These are phyloP conservation scores for Tylopilus sp. DNA, from an alignment of 768 basidiomycete species.

Conservation along the genomic window DNA sequence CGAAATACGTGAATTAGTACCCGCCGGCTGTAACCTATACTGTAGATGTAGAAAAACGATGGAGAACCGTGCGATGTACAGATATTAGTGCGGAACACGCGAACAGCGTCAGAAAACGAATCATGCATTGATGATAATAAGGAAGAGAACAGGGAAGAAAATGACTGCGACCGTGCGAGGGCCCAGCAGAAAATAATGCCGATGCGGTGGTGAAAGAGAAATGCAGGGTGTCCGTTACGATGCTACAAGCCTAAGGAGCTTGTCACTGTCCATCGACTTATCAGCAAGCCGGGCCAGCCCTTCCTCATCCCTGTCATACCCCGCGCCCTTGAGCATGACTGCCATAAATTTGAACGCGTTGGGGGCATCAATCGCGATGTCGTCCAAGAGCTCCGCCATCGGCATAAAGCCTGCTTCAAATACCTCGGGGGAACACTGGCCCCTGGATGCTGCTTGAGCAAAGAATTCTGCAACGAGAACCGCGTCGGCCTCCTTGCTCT, in stretches of 20 bases:
- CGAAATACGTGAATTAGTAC: conserved; percentile 19
- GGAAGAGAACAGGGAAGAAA: background rate
- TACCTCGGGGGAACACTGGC: conserved; percentile 50
- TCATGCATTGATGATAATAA: conserved; percentile 6
- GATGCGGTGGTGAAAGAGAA: conserved; percentile 6
- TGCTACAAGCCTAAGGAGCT: conserved; percentile 56
- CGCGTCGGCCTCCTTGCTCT: conserved; percentile 80
- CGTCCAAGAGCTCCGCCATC: conserved; percentile 77
- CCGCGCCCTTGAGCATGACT: conserved; percentile 67
- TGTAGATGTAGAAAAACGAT: conserved; percentile 17
- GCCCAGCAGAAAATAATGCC: background rate
- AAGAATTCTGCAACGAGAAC: conserved; percentile 77
- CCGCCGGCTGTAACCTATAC: conserved; percentile 22
- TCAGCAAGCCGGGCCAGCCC: conserved; percentile 51
- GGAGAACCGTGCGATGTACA: conserved; percentile 22
- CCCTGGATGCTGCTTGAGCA: conserved; percentile 54
- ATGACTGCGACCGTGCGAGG: conserved; percentile 9
- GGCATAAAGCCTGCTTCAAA: conserved; percentile 75
- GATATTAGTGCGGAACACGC: conserved; percentile 30
- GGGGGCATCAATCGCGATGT: conserved; percentile 88
- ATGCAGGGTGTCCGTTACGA: conserved; percentile 28
- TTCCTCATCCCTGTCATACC: conserved; percentile 56
- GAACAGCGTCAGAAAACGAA: conserved; percentile 25
- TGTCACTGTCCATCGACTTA: conserved; percentile 59
- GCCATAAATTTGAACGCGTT: conserved; percentile 77